phyloP scores from a whole-genome alignment of 2,329 filamentous ascomycete species.

The Pseudomassariella vexata region DNA sequence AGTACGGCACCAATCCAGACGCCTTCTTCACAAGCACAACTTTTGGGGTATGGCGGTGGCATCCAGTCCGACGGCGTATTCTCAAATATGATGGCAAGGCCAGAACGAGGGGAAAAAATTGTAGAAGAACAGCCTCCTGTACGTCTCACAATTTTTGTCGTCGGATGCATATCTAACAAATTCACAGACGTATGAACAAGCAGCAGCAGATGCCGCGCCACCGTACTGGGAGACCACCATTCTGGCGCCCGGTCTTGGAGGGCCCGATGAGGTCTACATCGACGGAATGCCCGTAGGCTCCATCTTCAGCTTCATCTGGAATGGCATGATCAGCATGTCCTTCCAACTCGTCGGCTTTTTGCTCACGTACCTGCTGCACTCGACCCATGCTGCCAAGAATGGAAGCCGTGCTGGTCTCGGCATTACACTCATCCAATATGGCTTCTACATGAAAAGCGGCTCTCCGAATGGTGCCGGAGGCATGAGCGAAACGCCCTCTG shows the following conservation, averaged over 20 bases:
- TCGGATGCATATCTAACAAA: conserved; percentile 25
- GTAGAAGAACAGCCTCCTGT: conserved; percentile 88
- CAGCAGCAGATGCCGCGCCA: conserved; percentile 88
- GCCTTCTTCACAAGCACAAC: conserved; percentile 44
- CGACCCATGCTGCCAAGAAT: conserved; percentile 96
- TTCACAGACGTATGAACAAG: conserved; percentile 89
- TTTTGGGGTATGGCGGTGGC: conserved; percentile 69
- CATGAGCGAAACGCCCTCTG: conserved; percentile 40
- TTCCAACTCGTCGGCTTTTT: conserved; percentile 97
- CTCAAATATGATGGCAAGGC: conserved; percentile 88
- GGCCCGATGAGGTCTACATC: conserved; percentile 92
- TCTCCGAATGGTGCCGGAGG: conserved; percentile 35
- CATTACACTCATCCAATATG: conserved; percentile 92
- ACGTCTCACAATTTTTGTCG: conserved; percentile 40
- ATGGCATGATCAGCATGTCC: conserved; percentile 93
- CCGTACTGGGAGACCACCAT: conserved; percentile 99
- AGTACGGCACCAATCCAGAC: conserved; percentile 21
- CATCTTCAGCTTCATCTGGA: conserved; percentile 84
- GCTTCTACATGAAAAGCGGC: conserved; percentile 83
- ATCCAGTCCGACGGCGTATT: conserved; percentile 92
- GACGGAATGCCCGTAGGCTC: conserved; percentile 92
- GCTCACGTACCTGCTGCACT: conserved; percentile 95
- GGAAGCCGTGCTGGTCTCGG: conserved; percentile 91
- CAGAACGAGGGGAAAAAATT: conserved; percentile 70
- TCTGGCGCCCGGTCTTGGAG: conserved; percentile 81